These are phyloP conservation scores for Skeletonema tropicum DNA, from an alignment of 108 stramenopile species.

Conservation along the genomic window DNA sequence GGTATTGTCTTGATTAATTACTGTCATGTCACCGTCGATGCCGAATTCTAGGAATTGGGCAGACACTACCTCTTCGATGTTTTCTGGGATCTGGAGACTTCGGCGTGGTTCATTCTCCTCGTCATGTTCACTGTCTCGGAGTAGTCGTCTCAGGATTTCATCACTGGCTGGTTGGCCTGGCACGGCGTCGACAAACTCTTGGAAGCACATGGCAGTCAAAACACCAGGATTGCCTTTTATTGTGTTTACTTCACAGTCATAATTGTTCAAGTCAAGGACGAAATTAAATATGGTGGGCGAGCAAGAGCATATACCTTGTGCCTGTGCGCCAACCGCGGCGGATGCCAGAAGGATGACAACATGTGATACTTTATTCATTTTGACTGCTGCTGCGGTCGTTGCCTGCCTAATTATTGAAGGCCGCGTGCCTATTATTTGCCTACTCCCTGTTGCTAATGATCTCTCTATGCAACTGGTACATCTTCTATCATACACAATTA, in stretches of 20 bases:
- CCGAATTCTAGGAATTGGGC: conserved; percentile 47
- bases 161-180: background rate
- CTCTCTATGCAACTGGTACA: too few species aligned
- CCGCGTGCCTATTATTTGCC: too few species aligned
- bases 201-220: background rate
- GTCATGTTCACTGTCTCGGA: background rate
- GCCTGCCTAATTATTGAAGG: background rate
- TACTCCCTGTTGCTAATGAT: too few species aligned
- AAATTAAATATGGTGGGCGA: background rate
- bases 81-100: background rate
- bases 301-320: background rate
- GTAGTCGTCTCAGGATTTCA: too few species aligned
- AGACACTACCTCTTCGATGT: conserved; percentile 29
- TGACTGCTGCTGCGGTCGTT: background rate
- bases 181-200: background rate
- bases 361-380: background rate
- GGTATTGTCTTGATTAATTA: conserved; percentile 34
- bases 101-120: background rate
- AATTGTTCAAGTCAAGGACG: background rate
- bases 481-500: too few species aligned
- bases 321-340: background rate
- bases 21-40: conserved; percentile 13
- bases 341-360: background rate
- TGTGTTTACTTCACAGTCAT: background rate
- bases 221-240: background rate